phyloP scores from a whole-genome alignment of 2,329 filamentous ascomycete genomes.

The Magnaporthiopsis rhizophila region DNA sequence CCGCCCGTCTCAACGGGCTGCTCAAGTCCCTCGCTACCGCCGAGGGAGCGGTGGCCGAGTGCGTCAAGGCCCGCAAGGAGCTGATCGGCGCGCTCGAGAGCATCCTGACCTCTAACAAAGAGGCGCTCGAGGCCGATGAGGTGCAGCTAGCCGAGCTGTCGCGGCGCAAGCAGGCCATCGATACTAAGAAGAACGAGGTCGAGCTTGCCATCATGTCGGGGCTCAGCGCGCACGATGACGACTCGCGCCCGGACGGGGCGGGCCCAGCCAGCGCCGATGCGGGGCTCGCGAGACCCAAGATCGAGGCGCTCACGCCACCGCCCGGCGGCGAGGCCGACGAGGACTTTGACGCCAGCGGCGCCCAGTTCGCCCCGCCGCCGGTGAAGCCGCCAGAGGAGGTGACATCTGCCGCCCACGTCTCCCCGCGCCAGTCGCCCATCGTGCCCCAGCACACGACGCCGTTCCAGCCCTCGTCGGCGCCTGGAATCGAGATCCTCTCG shows the following conservation, averaged over 20 bases:
- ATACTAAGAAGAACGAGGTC: constrained; percentile 77
- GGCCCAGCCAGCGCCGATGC: constrained; percentile 67
- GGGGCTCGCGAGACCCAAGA: constrained; percentile 40
- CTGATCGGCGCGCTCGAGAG: constrained; percentile 77
- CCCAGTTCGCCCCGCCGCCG: constrained; percentile 10
- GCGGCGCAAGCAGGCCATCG: constrained; percentile 62
- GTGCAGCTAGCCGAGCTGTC: constrained; percentile 54
- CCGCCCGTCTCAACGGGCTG: constrained; percentile 80
- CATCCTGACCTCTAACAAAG: constrained; percentile 65
- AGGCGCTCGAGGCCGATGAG: constrained; percentile 63
- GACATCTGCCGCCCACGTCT: background rate
- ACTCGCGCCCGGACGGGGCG: background rate
- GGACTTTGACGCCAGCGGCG: constrained; percentile 14
- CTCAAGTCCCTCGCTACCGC: constrained; percentile 82
- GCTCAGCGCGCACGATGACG: constrained; percentile 32
- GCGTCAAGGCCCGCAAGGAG: constrained; percentile 73
- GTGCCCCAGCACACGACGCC: constrained; percentile 14
- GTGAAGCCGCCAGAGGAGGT: background rate
- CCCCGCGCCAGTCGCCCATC: constrained; percentile 9
- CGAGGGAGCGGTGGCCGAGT: constrained; percentile 81
- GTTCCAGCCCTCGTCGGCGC: constrained; percentile 16
- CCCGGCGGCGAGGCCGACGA: constrained; percentile 39
- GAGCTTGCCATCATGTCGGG: constrained; percentile 87
- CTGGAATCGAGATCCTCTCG: constrained; percentile 32
- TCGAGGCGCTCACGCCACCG: constrained; percentile 64